Evolutionary conservation across 176 grass and related monocot genomes (phyloP).

Genomic region (Oryza meridionalis): DNA sequence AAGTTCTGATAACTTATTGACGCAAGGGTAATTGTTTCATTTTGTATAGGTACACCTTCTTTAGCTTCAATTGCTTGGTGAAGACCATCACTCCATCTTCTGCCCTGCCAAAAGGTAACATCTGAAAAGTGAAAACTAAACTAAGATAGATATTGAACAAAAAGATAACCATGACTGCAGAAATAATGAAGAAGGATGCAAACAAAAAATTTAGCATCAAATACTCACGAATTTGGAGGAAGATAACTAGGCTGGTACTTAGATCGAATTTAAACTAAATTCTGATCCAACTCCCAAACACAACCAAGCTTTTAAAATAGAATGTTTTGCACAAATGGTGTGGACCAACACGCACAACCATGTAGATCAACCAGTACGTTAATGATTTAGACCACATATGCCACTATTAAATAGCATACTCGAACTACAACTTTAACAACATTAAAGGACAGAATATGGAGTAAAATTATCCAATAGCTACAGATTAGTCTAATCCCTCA

Average conservation of each 20-base stretch:
- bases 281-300: neutral
- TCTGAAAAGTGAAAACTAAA: slow-evolving; percentile 24
- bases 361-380: slow-evolving; percentile 8
- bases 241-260: neutral
- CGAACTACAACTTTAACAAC: neutral
- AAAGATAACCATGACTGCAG: neutral
- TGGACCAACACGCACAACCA: neutral
- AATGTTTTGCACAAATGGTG: slow-evolving; percentile 11
- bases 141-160: neutral
- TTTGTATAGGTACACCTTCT: slow-evolving; percentile 91
- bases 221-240: neutral
- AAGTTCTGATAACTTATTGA: slow-evolving; percentile 99
- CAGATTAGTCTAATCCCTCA: neutral
- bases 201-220: neutral
- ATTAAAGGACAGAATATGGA: neutral
- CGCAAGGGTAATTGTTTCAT: slow-evolving; percentile 96
- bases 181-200: neutral
- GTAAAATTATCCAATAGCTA: neutral
- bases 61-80: slow-evolving; percentile 99
- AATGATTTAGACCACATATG: neutral
- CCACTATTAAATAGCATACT: neutral
- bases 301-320: neutral
- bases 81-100: slow-evolving; percentile 98
- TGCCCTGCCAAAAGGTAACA: slow-evolving; percentile 68
- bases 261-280: neutral